These are phyloP conservation scores for Cenococcum geophilum DNA, from an alignment of 495 filamentous ascomycete genomes.

Conservation along the genomic window DNA sequence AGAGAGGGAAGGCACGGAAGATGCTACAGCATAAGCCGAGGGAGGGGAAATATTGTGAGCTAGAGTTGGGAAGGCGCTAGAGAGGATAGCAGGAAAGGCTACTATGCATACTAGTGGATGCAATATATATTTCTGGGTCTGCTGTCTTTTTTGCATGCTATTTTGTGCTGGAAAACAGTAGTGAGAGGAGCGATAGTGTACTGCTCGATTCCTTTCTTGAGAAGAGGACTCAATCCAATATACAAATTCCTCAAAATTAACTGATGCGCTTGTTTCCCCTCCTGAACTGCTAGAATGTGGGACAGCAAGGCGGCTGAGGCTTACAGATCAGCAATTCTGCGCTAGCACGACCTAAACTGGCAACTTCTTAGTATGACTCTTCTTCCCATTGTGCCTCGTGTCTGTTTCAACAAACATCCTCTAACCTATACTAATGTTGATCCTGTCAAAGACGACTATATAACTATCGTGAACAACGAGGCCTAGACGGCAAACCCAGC, in stretches of 20 bases:
- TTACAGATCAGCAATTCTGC: not conserved
- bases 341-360: not conserved
- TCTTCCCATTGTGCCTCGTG: not conserved
- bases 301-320: not conserved
- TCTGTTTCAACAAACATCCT: not conserved
- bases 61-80: conserved; percentile 2
- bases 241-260: conserved; percentile 15
- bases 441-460: conserved; percentile 1
- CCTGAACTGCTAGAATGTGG: too few relatives aligned
- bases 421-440: not conserved
- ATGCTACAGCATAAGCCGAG: conserved; percentile 6
- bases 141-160: not conserved
- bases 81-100: not conserved
- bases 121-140: not conserved
- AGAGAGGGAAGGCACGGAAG: conserved; percentile 19
- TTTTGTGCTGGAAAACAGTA: not conserved
- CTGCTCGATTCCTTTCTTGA: conserved; percentile 8
- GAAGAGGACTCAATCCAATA: conserved; percentile 15
- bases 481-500: not conserved
- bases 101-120: not conserved
- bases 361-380: conserved; percentile 1
- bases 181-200: not conserved
- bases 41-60: not conserved
- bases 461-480: not conserved
- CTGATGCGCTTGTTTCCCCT: too few relatives aligned